Evolutionary conservation across 805 yeast species (phyloP).

Genomic region (Candida argentea): DNA sequence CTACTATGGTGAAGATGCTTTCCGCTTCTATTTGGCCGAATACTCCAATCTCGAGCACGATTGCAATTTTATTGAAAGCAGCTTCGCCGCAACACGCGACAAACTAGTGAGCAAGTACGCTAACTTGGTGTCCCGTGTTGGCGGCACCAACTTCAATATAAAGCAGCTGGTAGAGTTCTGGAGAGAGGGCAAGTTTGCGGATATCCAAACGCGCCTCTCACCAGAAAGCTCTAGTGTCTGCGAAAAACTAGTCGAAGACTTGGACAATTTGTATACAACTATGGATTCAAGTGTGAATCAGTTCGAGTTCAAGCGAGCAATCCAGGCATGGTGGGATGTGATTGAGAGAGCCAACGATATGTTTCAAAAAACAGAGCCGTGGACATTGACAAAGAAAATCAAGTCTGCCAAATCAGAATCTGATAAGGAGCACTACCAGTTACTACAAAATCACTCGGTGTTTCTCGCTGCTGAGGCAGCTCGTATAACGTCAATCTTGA

Average conservation of each 20-base stretch:
- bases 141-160: conserved; percentile 60
- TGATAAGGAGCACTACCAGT: conserved; percentile 8
- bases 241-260: conserved; percentile 14
- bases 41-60: conserved; percentile 70
- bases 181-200: conserved; percentile 12
- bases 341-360: conserved; percentile 53
- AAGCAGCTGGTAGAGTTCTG: conserved; percentile 27
- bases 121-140: conserved; percentile 63
- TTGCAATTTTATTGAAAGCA: conserved; percentile 62
- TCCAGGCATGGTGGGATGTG: conserved; percentile 49
- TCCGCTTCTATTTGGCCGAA: conserved; percentile 68
- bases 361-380: conserved; percentile 66
- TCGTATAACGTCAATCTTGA: conserved; percentile 54
- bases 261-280: conserved; percentile 23
- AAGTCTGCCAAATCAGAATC: conserved; percentile 9
- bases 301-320: conserved; percentile 47
- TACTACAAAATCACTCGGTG: conserved; percentile 40
- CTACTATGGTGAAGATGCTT: conserved; percentile 59
- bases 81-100: conserved; percentile 43
- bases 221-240: conserved; percentile 8
- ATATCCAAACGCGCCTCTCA: conserved; percentile 9
- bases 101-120: conserved; percentile 75
- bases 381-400: conserved; percentile 39
- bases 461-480: conserved; percentile 60
- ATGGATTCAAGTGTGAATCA: conserved; percentile 35